Conservation (phyloP, 164 flowering plant genomes). For the Kalanchoe fedtschenkoi region DNA sequence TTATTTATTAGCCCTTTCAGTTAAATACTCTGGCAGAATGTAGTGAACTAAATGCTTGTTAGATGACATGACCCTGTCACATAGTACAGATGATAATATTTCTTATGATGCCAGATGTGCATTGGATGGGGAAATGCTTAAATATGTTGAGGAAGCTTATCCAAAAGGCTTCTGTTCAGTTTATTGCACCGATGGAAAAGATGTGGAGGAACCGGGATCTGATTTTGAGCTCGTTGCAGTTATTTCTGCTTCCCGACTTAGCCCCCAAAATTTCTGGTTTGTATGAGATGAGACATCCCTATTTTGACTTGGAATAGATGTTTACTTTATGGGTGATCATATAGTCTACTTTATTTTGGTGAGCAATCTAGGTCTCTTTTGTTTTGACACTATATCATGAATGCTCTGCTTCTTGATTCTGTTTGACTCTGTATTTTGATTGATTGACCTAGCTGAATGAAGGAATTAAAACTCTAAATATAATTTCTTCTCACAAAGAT, state of each 20-base stretch:
- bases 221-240: slow-evolving; percentile 85
- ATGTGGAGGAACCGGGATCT: slow-evolving; percentile 78
- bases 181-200: slow-evolving; percentile 70
- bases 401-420: neutral
- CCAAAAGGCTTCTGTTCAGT: slow-evolving; percentile 87
- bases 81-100: neutral
- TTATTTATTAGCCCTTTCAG: neutral
- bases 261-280: slow-evolving; percentile 95
- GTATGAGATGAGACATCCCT: slow-evolving; percentile 15
- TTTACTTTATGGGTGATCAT: neutral
- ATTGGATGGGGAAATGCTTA: slow-evolving; percentile 68
- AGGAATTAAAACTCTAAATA: neutral
- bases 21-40: neutral
- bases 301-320: neutral
- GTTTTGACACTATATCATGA: neutral
- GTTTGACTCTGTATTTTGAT: no score
- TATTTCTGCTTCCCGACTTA: slow-evolving; percentile 69
- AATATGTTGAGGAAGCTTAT: slow-evolving; percentile 78
- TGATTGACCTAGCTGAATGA: no score
- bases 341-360: neutral
- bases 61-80: neutral
- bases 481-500: neutral
- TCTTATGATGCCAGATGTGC: slow-evolving; percentile 50
- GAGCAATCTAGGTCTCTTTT: neutral
- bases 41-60: neutral